Conservation (phyloP, 208 protist genomes). For the Leishmania aethiopica region DNA sequence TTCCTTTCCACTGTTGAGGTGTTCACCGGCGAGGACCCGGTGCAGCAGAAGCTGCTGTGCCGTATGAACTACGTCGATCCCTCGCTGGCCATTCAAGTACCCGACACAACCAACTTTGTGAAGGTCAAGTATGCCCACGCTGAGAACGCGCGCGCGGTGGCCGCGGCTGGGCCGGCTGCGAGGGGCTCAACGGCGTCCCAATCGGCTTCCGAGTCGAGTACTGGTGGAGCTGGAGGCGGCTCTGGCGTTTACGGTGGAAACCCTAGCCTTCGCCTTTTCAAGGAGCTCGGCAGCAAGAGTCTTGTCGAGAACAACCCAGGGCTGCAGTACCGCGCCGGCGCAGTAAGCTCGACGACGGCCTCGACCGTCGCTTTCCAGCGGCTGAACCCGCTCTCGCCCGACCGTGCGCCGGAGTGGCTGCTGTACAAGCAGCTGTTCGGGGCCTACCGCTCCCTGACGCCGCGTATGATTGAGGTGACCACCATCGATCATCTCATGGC, state of each 20-base stretch:
- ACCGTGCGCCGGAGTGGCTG: conserved; percentile 85
- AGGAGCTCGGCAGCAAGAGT: conserved; percentile 44
- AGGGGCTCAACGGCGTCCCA: not conserved
- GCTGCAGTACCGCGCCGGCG: conserved; percentile 50
- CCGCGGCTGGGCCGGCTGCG: not conserved
- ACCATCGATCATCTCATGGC: conserved; percentile 87
- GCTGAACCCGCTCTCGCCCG: conserved; percentile 83
- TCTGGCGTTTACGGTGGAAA: conserved; percentile 39
- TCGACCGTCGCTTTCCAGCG: conserved; percentile 71
- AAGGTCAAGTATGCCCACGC: conserved; percentile 77
- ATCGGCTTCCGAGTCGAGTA: not conserved
- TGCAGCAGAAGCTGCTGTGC: conserved; percentile 77
- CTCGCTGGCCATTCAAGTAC: conserved; percentile 61
- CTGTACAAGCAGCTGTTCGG: conserved; percentile 82
- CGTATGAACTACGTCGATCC: conserved; percentile 83
- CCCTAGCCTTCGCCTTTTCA: conserved; percentile 63
- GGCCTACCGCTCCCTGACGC: conserved; percentile 73
- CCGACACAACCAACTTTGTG: conserved; percentile 70
- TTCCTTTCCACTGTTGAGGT: conserved; percentile 81
- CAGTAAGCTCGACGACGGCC: conserved; percentile 73
- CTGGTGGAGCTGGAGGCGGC: not conserved
- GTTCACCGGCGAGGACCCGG: conserved; percentile 62
- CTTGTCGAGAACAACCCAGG: conserved; percentile 33
- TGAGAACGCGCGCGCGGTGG: conserved; percentile 7
- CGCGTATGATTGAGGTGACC: conserved; percentile 81